Evolutionary conservation across 768 basidiomycete species (phyloP).

Genomic region (Mycena pura): DNA sequence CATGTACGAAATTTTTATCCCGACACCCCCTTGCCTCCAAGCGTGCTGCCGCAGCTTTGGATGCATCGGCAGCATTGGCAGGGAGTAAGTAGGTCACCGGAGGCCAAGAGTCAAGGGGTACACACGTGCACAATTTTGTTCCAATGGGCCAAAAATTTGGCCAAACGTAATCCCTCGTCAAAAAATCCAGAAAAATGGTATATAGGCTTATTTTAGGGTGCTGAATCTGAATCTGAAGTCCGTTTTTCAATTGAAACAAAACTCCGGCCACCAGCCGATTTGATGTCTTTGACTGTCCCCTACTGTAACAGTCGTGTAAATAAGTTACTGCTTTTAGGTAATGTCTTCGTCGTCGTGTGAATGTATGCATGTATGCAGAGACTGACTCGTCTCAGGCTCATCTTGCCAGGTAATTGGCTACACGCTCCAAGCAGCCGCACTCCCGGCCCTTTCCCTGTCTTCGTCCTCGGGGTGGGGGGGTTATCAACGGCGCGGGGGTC

Average conservation of each 20-base stretch:
- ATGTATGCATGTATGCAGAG: neutral
- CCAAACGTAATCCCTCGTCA: constrained; percentile 12
- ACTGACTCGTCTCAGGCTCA: constrained; percentile 41
- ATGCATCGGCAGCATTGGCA: constrained; percentile 22
- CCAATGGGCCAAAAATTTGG: no score
- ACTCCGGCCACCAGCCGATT: no score
- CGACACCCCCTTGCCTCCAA: no score
- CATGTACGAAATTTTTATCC: no score
- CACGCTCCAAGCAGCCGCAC: constrained; percentile 50
- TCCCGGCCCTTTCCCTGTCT: constrained; percentile 62
- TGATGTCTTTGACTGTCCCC: no score
- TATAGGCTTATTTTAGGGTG: constrained; percentile 21
- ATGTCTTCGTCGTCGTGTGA: neutral
- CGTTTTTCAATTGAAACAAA: neutral
- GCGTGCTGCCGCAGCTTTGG: constrained; percentile 30
- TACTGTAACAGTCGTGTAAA: neutral
- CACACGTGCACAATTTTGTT: neutral
- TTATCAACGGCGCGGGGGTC: constrained; percentile 39
- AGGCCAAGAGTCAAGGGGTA: neutral
- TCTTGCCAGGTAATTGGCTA: constrained; percentile 53
- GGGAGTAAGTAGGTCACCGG: neutral
- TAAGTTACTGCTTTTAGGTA: neutral
- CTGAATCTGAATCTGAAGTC: constrained; percentile 26
- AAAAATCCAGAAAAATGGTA: constrained; percentile 22
- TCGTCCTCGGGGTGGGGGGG: constrained; percentile 48